A percentile compares a stretch with the other conserved stretches of the same genome.
Conservation (phyloP, 2,329 filamentous ascomycete species). For the Pseudogymnoascus pannorum region DNA sequence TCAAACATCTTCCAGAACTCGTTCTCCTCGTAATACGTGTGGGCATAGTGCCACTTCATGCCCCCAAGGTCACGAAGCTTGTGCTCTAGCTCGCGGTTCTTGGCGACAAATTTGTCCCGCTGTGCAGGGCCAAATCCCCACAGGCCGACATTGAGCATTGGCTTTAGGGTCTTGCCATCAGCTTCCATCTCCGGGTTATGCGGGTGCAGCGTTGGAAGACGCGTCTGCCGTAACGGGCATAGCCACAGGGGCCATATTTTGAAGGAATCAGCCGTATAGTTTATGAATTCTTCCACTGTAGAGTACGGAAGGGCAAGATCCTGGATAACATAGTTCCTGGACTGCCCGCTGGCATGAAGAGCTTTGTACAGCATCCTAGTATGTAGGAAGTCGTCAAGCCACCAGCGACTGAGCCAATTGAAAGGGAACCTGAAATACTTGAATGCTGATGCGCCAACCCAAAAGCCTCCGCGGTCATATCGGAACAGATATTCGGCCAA, state of each 20-base stretch:
- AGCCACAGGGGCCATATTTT: conserved; percentile 52
- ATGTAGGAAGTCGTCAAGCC: conserved; percentile 54
- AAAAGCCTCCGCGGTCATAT: conserved; percentile 59
- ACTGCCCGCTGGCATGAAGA: conserved; percentile 49
- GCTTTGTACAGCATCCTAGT: conserved; percentile 57
- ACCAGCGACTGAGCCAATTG: conserved; percentile 49
- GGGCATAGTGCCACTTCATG: conserved; percentile 82
- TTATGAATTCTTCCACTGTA: conserved; percentile 43
- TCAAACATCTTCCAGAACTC: conserved; percentile 64
- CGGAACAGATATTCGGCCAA: conserved; percentile 49
- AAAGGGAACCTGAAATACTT: conserved; percentile 55
- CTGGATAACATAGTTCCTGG: conserved; percentile 52
- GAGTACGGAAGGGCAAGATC: conserved; percentile 52
- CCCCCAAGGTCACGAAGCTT: conserved; percentile 64
- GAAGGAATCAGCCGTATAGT: conserved; percentile 40
- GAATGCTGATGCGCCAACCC: conserved; percentile 54
- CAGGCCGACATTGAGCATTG: conserved; percentile 59
- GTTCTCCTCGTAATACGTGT: conserved; percentile 70
- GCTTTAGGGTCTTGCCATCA: conserved; percentile 28
- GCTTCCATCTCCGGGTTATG: conserved; percentile 19
- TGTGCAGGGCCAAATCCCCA: conserved; percentile 67
- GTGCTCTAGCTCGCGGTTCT: conserved; percentile 64
- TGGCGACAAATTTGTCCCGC: conserved; percentile 51
- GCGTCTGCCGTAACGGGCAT: conserved; percentile 41
- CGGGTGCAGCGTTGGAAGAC: conserved; percentile 28